These are phyloP conservation scores for Aureobasidium sp. DNA, from an alignment of 2,329 filamentous ascomycete genomes.

Conservation along the genomic window DNA sequence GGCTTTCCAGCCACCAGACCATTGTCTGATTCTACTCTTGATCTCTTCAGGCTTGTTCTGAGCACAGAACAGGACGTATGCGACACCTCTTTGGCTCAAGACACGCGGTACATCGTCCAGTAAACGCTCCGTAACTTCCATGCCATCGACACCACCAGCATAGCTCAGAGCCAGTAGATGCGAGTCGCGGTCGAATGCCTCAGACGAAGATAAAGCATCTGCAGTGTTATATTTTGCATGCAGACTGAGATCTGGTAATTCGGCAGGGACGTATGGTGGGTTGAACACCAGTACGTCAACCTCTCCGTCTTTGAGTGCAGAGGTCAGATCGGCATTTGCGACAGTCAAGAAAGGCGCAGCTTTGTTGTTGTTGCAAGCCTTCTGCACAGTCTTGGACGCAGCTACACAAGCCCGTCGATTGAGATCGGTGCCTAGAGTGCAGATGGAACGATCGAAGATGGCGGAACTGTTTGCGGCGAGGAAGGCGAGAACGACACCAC, in stretches of 20 bases:
- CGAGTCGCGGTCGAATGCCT: constrained; percentile 68
- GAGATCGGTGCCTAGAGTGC: constrained; percentile 75
- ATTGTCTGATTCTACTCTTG: constrained; percentile 52
- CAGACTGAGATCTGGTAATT: constrained; percentile 33
- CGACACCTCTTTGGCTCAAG: constrained; percentile 63
- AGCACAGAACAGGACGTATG: constrained; percentile 82
- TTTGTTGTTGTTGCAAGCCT: neutral
- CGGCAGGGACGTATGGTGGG: constrained; percentile 78
- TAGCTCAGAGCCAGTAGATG: constrained; percentile 80
- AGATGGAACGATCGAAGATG: constrained; percentile 66
- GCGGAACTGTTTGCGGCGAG: constrained; percentile 63
- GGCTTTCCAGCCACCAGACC: constrained; percentile 61
- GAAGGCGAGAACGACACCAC: constrained; percentile 90
- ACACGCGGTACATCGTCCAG: constrained; percentile 61
- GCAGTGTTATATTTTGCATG: constrained; percentile 26
- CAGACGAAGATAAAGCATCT: constrained; percentile 16
- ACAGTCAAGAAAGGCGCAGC: constrained; percentile 56
- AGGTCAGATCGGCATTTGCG: constrained; percentile 62
- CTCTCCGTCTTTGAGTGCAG: constrained; percentile 49
- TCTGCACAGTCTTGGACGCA: constrained; percentile 58
- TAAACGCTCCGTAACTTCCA: constrained; percentile 84
- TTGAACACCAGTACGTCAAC: constrained; percentile 93
- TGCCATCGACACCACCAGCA: constrained; percentile 81
- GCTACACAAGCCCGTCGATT: constrained; percentile 77
- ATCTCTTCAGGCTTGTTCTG: constrained; percentile 80